These are phyloP conservation scores for Chaetomium tenue DNA, from an alignment of 495 filamentous ascomycete species.

Conservation along the genomic window DNA sequence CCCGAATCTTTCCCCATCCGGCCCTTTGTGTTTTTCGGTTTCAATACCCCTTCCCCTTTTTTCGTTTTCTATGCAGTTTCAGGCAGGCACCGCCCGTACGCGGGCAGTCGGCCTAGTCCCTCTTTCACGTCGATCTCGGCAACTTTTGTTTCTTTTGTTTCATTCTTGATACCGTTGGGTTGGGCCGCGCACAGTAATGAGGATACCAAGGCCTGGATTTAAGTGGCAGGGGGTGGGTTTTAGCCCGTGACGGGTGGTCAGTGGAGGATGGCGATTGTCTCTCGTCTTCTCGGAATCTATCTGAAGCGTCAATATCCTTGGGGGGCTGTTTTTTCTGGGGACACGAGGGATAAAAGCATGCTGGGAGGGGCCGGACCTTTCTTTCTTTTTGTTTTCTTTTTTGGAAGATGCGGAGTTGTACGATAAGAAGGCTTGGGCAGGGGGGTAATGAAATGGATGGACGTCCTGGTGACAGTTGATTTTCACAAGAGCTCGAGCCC, in stretches of 20 bases:
- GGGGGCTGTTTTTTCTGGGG: slow-evolving; percentile 2
- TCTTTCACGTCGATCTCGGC: background rate
- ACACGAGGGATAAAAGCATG: slow-evolving; percentile 2
- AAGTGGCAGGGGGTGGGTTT: background rate
- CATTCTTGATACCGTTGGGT: slow-evolving; percentile 13
- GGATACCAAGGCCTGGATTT: background rate
- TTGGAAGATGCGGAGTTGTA: slow-evolving; percentile 12
- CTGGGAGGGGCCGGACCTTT: background rate
- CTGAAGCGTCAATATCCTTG: background rate
- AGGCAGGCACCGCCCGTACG: background rate
- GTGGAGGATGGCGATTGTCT: background rate
- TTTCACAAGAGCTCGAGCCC: background rate
- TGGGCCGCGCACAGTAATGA: background rate
- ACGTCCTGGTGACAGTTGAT: slow-evolving; percentile 13
- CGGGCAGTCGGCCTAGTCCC: background rate
- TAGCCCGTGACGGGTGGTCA: background rate
- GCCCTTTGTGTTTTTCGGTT: slow-evolving; percentile 6
- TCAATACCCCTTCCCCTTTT: slow-evolving; percentile 17
- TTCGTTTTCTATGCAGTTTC: background rate
- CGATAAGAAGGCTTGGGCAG: slow-evolving; percentile 5
- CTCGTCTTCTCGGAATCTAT: background rate
- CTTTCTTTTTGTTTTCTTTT: no score
- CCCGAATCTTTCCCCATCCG: slow-evolving; percentile 3
- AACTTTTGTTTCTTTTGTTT: background rate
- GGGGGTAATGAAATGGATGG: slow-evolving; percentile 12